phyloP scores from a whole-genome alignment of 2,329 filamentous ascomycete species.

The Fusarium drepaniforme region DNA sequence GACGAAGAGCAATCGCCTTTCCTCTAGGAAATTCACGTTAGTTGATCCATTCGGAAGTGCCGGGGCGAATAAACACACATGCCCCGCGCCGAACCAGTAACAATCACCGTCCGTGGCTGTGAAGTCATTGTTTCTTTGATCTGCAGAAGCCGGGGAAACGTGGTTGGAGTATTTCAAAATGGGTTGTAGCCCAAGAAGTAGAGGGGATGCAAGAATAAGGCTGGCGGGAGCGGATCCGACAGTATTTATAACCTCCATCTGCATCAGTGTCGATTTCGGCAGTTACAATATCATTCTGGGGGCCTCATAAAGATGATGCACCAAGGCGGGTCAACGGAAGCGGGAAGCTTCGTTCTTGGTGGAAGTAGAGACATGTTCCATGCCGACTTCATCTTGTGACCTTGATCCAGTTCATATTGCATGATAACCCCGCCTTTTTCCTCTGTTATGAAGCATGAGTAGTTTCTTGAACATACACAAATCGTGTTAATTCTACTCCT shows the following conservation, averaged over 20 bases:
- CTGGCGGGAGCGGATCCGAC: too few relatives aligned
- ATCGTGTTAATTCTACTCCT: not conserved
- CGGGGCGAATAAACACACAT: not conserved
- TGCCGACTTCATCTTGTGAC: not conserved
- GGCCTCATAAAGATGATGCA: not conserved
- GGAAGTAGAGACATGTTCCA: not conserved
- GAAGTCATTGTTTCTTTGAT: not conserved
- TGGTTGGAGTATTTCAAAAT: not conserved
- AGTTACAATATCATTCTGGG: not conserved
- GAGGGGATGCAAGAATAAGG: not conserved
- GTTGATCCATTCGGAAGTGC: conserved; percentile 59
- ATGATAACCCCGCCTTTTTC: not conserved
- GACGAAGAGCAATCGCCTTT: conserved; percentile 71
- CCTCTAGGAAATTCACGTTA: conserved; percentile 56
- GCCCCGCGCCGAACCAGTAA: not conserved
- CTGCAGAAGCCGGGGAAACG: not conserved
- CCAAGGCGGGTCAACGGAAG: not conserved
- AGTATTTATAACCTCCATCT: not conserved
- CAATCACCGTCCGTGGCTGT: not conserved
- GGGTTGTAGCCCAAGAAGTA: not conserved
- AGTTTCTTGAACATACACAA: too few relatives aligned
- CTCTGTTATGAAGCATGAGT: not conserved
- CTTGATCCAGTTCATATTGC: not conserved
- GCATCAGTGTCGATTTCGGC: not conserved
- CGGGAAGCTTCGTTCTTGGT: not conserved